Conservation (phyloP, 208 protist species). For the Entamoeba invadens region DNA sequence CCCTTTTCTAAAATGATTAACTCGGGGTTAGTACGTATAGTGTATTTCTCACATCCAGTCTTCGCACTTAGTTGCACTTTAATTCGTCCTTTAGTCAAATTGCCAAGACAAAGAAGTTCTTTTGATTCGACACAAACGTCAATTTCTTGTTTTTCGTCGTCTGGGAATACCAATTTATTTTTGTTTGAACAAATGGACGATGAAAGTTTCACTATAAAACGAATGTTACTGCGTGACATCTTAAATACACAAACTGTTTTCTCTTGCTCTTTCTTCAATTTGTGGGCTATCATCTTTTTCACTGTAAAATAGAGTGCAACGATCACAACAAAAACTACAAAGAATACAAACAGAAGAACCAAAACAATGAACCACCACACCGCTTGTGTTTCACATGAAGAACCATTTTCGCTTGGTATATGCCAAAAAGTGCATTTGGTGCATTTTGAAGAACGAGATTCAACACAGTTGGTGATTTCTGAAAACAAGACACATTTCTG, state of each 20-base stretch:
- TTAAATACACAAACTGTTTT: neutral
- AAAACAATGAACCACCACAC: neutral
- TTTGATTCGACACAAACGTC: neutral
- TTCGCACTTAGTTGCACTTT: neutral
- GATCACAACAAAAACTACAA: neutral
- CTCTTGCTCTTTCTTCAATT: neutral
- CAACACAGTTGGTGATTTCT: neutral
- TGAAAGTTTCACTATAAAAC: neutral
- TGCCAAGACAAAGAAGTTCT: neutral
- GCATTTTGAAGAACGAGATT: neutral
- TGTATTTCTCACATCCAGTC: neutral
- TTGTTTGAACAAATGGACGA: neutral
- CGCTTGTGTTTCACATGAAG: neutral
- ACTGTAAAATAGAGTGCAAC: too few species aligned
- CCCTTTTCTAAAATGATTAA: neutral
- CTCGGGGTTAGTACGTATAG: neutral
- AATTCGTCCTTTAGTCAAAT: neutral
- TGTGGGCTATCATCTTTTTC: too few species aligned
- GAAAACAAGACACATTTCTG: neutral
- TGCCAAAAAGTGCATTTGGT: neutral
- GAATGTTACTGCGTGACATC: neutral
- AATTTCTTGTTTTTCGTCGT: neutral
- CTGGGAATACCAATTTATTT: neutral
- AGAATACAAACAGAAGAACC: neutral
- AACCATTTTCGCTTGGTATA: neutral